Conservation (phyloP, 345 rosid genomes). For the Microcos paniculata region DNA sequence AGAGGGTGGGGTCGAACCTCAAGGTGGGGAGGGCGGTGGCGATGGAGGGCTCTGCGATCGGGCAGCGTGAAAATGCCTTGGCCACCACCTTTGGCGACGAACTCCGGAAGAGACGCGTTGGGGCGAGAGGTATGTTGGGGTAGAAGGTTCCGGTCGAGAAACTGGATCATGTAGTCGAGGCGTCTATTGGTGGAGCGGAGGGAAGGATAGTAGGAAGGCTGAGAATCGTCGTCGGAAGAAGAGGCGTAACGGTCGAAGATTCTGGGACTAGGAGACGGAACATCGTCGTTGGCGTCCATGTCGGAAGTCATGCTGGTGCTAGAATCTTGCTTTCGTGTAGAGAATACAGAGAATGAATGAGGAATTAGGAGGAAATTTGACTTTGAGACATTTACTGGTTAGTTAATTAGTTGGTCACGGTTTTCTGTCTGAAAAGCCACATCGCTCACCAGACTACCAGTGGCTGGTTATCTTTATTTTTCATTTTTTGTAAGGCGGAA, state of each 20-base stretch:
- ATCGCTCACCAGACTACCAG: no score
- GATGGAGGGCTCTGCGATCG: slow-evolving; percentile 69
- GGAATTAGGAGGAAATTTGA: not conserved
- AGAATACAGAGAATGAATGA: not conserved
- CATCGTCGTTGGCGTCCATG: slow-evolving; percentile 17
- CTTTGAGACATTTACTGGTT: not conserved
- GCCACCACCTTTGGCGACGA: slow-evolving; percentile 52
- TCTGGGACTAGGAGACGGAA: slow-evolving; percentile 35
- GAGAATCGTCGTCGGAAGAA: slow-evolving; percentile 45
- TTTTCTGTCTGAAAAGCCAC: no score
- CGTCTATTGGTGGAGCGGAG: slow-evolving; percentile 64
- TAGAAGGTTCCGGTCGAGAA: slow-evolving; percentile 75
- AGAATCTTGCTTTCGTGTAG: not conserved
- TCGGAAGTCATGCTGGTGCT: not conserved
- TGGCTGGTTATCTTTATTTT: no score
- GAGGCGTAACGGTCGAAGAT: slow-evolving; percentile 62
- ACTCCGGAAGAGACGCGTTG: slow-evolving; percentile 49
- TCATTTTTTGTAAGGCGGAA: no score
- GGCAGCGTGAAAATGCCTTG: slow-evolving; percentile 66
- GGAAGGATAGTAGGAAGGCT: slow-evolving; percentile 35
- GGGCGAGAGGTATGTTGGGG: slow-evolving; percentile 20
- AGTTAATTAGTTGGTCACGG: not conserved
- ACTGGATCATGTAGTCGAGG: slow-evolving; percentile 87
- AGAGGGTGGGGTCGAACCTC: slow-evolving; percentile 89
- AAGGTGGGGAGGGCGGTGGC: slow-evolving; percentile 71